Percentiles rank a stretch among this genome's conserved stretches.
These are phyloP conservation scores for Tolypocladium inflatum DNA, from an alignment of 2,329 filamentous ascomycete species.

Conservation along the genomic window DNA sequence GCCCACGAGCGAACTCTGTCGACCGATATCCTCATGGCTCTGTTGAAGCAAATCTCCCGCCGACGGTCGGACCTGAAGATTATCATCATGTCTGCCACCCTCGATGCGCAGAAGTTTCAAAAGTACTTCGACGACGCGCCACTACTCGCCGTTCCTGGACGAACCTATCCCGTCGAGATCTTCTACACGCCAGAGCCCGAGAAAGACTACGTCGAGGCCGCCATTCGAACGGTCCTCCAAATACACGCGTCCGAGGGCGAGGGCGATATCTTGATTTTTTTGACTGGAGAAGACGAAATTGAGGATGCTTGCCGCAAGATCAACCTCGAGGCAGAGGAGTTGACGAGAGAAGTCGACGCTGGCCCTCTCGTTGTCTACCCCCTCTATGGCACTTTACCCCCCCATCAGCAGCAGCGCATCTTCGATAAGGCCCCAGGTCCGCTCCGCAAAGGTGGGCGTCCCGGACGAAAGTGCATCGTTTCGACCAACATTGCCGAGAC, in stretches of 20 bases:
- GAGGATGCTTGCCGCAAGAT: constrained; percentile 95
- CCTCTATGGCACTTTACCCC: constrained; percentile 87
- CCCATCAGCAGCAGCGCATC: constrained; percentile 87
- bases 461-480: constrained; percentile 89
- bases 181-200: constrained; percentile 97
- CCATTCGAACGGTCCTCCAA: constrained; percentile 87
- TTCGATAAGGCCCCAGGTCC: constrained; percentile 81
- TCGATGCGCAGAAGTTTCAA: constrained; percentile 97
- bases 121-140: constrained; percentile 94
- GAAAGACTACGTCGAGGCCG: constrained; percentile 92
- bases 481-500: constrained; percentile 98
- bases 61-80: constrained; percentile 88
- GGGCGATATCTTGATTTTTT: constrained; percentile 86
- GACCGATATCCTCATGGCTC: constrained; percentile 94
- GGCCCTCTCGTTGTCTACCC: constrained; percentile 87
- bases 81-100: constrained; percentile 96
- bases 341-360: constrained; percentile 82
- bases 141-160: constrained; percentile 83
- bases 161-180: constrained; percentile 94
- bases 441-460: constrained; percentile 63
- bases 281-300: constrained; percentile 97
- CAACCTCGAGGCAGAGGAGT: constrained; percentile 78
- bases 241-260: constrained; percentile 91
- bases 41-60: constrained; percentile 80
- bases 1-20: constrained; percentile 96